Evolutionary conservation across 2,329 filamentous ascomycete species (phyloP).

Genomic region (Monilinia aucupariae): DNA sequence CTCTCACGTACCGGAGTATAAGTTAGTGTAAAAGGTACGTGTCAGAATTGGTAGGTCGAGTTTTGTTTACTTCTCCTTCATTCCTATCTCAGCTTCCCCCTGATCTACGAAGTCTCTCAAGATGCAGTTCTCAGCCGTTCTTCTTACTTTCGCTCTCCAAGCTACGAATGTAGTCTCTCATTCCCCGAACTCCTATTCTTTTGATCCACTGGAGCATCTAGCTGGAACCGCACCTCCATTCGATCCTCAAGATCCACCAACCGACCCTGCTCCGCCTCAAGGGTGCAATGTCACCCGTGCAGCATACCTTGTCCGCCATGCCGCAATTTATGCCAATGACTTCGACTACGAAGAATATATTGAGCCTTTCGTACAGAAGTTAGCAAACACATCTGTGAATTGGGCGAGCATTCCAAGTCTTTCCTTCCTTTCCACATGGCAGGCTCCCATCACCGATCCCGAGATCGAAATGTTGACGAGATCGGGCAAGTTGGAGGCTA

Average conservation of each 20-base stretch:
- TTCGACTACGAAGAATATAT: constrained; percentile 49
- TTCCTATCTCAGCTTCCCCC: not conserved
- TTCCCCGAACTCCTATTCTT: constrained; percentile 35
- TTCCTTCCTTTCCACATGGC: constrained; percentile 30
- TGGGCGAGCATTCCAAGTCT: constrained; percentile 38
- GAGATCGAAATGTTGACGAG: constrained; percentile 31
- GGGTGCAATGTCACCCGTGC: constrained; percentile 47
- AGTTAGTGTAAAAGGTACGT: constrained; percentile 4
- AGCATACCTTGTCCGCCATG: constrained; percentile 46
- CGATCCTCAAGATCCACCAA: constrained; percentile 42
- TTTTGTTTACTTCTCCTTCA: not conserved
- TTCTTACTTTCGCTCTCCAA: constrained; percentile 11
- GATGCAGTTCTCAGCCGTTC: constrained; percentile 10
- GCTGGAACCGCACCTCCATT: constrained; percentile 47
- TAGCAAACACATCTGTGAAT: constrained; percentile 42
- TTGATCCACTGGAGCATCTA: constrained; percentile 45
- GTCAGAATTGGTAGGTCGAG: constrained; percentile 1
- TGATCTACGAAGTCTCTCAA: not conserved
- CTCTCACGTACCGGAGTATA: constrained; percentile 10
- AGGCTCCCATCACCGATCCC: constrained; percentile 27
- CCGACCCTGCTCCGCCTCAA: constrained; percentile 44
- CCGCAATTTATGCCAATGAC: constrained; percentile 47
- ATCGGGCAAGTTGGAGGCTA: constrained; percentile 29
- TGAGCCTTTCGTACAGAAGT: constrained; percentile 46
- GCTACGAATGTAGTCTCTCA: constrained; percentile 16